Base-by-base conservation (phyloP, 2,329 filamentous ascomycete species). In the Thermothelomyces thermophilus region DNA sequence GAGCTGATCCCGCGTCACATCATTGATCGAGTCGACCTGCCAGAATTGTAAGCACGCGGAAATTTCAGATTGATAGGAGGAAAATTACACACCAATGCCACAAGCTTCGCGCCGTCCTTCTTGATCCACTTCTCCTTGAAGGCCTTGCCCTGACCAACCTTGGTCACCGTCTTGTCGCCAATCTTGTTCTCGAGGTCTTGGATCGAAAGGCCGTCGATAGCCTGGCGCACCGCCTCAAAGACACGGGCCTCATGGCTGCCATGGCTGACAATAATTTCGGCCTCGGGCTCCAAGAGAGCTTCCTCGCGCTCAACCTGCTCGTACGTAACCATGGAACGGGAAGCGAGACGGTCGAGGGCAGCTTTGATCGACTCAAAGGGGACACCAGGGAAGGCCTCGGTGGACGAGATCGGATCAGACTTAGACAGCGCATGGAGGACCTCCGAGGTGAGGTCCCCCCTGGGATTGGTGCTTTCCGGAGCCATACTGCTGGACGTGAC, bases 71-170 rank as follows among this genome's bases (percentile, higher is more conserved):
- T 81, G 76, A 14, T 52, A 48, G 48, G 7, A 24, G 24, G 43
- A 14, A 43, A 10, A 22, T 13, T 48, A 65, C 72, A 60, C 59
- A 78, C 78, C 60, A 72, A 69, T 54, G 76, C 74, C 41, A 78
- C 69, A 46, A 80, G 66, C 37, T 74, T 63, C 44, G 56, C 75
- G 55, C 77, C 76, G 20, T 77, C 74, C 60, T 79, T 75, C 55
- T 75, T 78, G 55, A 86, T 84, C 83, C 82, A 86, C 65, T 83
- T 84, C 68, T 83, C 79, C 65, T 80, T 94, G 74, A 97, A 95
- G 30, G 91, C 91, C 72, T 93, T 95, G 61, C 90, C 90, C 66
- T 93, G 86, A n/a, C 93, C 93, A 53, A 96, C 75, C 71, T 88
- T 91, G 43, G 84, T 76, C 39, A 80, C 84, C 41, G 73, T 82